Evolutionary conservation across 306 rosid genomes (phyloP).

Genomic region (Coriaria nepalensis): DNA sequence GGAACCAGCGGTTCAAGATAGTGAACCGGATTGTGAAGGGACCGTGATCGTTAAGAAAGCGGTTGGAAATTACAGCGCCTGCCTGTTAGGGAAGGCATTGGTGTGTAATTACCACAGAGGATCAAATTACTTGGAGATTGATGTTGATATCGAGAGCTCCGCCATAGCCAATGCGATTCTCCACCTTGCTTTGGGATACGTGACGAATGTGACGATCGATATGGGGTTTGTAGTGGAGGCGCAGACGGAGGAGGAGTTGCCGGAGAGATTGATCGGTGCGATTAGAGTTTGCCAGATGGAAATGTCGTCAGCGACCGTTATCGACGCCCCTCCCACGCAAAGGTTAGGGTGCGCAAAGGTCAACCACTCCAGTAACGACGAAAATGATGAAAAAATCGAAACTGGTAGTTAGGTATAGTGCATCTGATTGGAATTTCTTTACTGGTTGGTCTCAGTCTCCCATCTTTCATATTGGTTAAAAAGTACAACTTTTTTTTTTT

Average conservation of each 20-base stretch:
- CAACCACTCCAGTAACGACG: conserved; percentile 22
- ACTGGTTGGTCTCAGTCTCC: no score
- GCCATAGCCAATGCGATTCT: conserved; percentile 73
- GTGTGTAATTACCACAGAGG: conserved; percentile 79
- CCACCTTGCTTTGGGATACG: conserved; percentile 69
- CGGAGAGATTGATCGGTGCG: conserved; percentile 69
- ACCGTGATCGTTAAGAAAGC: conserved; percentile 83
- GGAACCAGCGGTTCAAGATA: conserved; percentile 78
- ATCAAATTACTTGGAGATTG: conserved; percentile 57
- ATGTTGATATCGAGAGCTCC: conserved; percentile 83
- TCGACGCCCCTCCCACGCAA: conserved; percentile 22
- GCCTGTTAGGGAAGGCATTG: conserved; percentile 75
- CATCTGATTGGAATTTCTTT: no score
- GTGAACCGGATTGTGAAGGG: conserved; percentile 94
- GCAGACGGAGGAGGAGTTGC: conserved; percentile 74
- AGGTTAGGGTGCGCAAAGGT: conserved; percentile 30
- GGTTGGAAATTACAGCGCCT: conserved; percentile 77
- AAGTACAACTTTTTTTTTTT: no score
- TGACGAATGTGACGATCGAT: conserved; percentile 66
- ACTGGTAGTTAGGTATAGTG: no score
- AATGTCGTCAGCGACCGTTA: conserved; percentile 51
- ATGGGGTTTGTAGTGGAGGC: conserved; percentile 91
- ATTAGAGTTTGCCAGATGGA: conserved; percentile 85
- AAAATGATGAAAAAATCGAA: no score
- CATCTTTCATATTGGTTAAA: no score